Evolutionary conservation across 106 monocot species (phyloP), one percentile per base, ranked within the genome.

Genomic region (Apostasia ramifera): DNA sequence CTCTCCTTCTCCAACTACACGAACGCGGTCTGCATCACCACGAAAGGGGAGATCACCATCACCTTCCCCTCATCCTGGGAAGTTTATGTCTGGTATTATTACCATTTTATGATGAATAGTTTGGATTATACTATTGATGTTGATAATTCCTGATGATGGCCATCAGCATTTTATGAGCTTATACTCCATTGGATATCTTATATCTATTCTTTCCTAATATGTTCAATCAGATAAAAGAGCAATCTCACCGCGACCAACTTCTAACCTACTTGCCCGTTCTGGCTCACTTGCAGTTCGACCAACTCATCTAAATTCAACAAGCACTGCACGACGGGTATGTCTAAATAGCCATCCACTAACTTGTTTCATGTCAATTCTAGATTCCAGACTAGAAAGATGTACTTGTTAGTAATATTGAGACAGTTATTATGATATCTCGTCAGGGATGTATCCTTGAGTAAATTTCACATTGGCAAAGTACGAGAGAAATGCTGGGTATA

Each of bases 1-100:
- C 10, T 81, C 77, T 1, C 66, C 68, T 5, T 77, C 70, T 39
- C 74, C 81, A 37, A 74, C 87, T 14, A 71, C 46, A 57, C 80
- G 70, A 59, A 76, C 71, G 39, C 79, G 78, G 4, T 89, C 92
- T 47, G 69, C 79, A n/a, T 85, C 89, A 49, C 92, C 90, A 69
- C 50, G 38, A 37, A 81, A 79, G 57, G 59, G 59, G 43, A 80
- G 77, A 42, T 74, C 86, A 0, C 40, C 73, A 14, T 84, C 87
- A 57, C 85, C 80, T 74, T 77, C 82, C 38, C 65, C 83, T 61
- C 76, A 53, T 8, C 68, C 74, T 44, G 58, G 73, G 59, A 87
- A 66, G 55, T 55, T 62, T 61, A 1, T 40, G 10, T 62, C 77
- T 53, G 84, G 82, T 84, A 75, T 15, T 10, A 47, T 57, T 6